Evolutionary conservation across 192 early-diverging fungal species (phyloP).

Genomic region (Thamnidium elegans): DNA sequence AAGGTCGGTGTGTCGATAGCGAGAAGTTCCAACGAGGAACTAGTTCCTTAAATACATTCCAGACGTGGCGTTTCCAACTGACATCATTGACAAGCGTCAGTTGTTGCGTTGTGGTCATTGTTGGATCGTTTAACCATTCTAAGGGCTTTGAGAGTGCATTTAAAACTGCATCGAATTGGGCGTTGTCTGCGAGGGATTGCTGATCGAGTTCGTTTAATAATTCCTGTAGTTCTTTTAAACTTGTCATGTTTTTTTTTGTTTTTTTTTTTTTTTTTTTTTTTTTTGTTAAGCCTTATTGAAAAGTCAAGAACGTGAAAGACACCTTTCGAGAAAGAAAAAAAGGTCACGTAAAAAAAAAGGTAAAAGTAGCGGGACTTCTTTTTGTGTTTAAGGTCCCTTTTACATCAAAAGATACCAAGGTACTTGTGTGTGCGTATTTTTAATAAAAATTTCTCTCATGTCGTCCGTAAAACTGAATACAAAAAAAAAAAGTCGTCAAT

Average conservation of each 20-base stretch:
- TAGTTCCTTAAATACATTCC: constrained; percentile 10
- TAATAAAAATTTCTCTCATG: no score
- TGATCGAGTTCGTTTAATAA: background rate
- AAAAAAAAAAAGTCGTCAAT: no score
- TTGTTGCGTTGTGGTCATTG: background rate
- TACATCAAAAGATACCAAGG: no score
- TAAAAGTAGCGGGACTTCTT: no score
- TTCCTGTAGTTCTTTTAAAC: background rate
- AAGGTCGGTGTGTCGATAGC: background rate
- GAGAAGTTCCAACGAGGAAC: constrained; percentile 13
- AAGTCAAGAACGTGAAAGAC: no score
- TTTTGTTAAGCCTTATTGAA: background rate
- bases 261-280: constrained; percentile 9
- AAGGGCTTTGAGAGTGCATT: constrained; percentile 2
- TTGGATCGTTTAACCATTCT: background rate
- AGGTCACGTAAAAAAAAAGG: no score
- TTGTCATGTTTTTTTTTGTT: background rate
- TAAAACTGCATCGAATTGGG: background rate
- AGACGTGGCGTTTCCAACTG: constrained; percentile 16
- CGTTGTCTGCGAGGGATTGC: background rate
- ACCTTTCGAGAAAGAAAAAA: no score
- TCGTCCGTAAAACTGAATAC: no score
- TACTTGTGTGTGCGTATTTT: no score
- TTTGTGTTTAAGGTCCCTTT: no score
- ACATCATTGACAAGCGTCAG: background rate